Conservation (phyloP, 768 basidiomycete species). For the Solioccasus polychromus region DNA sequence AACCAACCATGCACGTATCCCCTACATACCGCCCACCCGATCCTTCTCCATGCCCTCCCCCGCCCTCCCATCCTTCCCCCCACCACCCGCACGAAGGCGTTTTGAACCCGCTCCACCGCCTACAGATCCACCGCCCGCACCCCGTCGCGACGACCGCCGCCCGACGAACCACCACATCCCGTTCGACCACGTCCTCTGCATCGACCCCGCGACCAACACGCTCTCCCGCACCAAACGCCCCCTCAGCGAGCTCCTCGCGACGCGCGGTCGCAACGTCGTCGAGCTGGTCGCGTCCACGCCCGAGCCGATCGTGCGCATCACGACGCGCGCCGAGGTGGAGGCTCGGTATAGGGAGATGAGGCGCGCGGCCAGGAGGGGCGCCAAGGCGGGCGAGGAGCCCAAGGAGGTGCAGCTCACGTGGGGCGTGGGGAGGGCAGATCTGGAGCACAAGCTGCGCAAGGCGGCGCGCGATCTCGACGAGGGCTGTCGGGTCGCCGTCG, state of each 20-base stretch:
- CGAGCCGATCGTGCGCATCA: slow-evolving; percentile 57
- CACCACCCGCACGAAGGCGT: slow-evolving; percentile 16
- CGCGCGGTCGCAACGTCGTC: slow-evolving; percentile 46
- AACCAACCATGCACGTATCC: slow-evolving; percentile 1
- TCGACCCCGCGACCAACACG: slow-evolving; percentile 43
- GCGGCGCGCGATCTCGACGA: slow-evolving; percentile 55
- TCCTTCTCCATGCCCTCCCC: slow-evolving; percentile 4
- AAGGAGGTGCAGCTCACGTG: slow-evolving; percentile 79
- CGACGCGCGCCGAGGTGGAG: slow-evolving; percentile 44
- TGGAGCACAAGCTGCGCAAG: slow-evolving; percentile 64
- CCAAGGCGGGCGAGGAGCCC: slow-evolving; percentile 28
- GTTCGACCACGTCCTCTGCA: slow-evolving; percentile 40
- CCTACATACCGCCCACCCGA: slow-evolving; percentile 5
- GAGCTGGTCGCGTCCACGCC: slow-evolving; percentile 53
- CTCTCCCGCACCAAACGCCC: slow-evolving; percentile 32
- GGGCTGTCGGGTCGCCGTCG: slow-evolving; percentile 55
- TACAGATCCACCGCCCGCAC: neutral
- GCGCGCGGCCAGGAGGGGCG: slow-evolving; percentile 33
- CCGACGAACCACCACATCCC: slow-evolving; percentile 43
- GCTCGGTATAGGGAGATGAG: slow-evolving; percentile 37
- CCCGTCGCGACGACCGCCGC: slow-evolving; percentile 6
- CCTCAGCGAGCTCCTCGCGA: slow-evolving; percentile 44
- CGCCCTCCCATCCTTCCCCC: neutral
- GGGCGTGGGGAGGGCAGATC: slow-evolving; percentile 56
- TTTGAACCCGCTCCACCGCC: neutral